Base-by-base conservation (phyloP, 2,329 filamentous ascomycete genomes). In the Blastomyces gilchristii region DNA sequence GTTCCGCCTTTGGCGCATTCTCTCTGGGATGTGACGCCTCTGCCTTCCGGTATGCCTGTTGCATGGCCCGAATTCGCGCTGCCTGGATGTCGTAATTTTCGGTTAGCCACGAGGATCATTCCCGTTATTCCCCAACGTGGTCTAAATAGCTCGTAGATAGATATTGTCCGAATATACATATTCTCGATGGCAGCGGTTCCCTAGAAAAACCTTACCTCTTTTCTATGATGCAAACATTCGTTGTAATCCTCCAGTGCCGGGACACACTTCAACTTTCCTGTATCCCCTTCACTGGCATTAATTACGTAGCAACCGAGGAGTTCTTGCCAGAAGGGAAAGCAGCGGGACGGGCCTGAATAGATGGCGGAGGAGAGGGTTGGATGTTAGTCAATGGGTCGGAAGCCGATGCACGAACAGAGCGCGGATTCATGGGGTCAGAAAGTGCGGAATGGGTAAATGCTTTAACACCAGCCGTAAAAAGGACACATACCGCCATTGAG, bases 241-340 rank as follows among this genome's bases (percentile, higher is more conserved):
- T 97, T 96, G 82, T 99, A 99, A 76, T 99, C 94, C 76, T 99
- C 94, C 68, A 97, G 82, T 4, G 86, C 84, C 18, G 89, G 87
- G 22, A 83, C 80, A 76, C 95, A 99, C 80, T 96, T 96, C 77
- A 87, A 88, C 81, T 92, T 94, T 69, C 90, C 90, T 69, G 85
- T 82, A 73, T 92, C 88, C 63, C 93, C 89, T 68, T 88, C 81
- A 68, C 83, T 84, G 63, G 91, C 91, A 81, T 97, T 97, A 74
- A 96, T 87, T 65, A 97, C 91, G 78, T 99, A 99, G 85, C 94
- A 99, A 72, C 91, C 91, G 75, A 99, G 89, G 68, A 97, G 87
- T 80, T 99, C 94, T 81, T 99, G 94, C 94, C 94, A 99, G 85
- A 97, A 99, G 75, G 92, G 90, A 82, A 96, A 97, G 86, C 94